phyloP scores from a whole-genome alignment of 1,284 basidiomycete species.

The Moesziomyces sp. region DNA sequence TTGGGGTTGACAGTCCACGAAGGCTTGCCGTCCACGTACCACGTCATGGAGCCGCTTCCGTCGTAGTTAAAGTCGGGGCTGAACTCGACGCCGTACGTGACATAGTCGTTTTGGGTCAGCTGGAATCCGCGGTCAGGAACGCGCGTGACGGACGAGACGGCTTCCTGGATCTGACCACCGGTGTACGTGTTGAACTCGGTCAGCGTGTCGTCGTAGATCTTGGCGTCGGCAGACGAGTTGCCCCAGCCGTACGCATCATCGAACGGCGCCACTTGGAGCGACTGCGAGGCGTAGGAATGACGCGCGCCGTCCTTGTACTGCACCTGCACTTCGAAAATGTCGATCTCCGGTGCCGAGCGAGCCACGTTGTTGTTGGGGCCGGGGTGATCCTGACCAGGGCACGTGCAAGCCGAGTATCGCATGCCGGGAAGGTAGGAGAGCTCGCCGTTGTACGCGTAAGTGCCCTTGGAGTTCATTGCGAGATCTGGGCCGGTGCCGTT shows the following conservation, averaged over 20 bases:
- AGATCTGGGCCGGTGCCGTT: constrained; percentile 53
- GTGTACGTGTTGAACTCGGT: constrained; percentile 62
- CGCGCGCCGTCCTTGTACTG: constrained; percentile 68
- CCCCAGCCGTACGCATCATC: constrained; percentile 61
- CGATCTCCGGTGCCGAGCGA: constrained; percentile 66
- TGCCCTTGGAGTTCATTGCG: constrained; percentile 34
- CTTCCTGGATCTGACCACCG: constrained; percentile 65
- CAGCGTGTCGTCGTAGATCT: constrained; percentile 51
- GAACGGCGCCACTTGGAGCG: constrained; percentile 67
- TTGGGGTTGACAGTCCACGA: constrained; percentile 59
- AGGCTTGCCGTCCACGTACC: constrained; percentile 63
- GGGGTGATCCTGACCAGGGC: constrained; percentile 58
- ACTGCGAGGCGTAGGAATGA: constrained; percentile 61
- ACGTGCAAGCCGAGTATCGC: constrained; percentile 62
- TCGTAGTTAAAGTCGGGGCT: constrained; percentile 58
- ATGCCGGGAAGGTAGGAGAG: constrained; percentile 61
- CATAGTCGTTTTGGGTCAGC: constrained; percentile 31
- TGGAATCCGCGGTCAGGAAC: constrained; percentile 61
- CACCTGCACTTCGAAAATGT: constrained; percentile 70
- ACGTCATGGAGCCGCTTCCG: constrained; percentile 60
- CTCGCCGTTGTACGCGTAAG: constrained; percentile 57
- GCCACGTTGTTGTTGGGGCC: constrained; percentile 62
- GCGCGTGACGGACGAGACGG: constrained; percentile 59
- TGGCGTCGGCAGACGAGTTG: constrained; percentile 32
- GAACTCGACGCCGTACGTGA: constrained; percentile 65